A percentile compares a stretch with the other conserved stretches of the same genome.
These are phyloP conservation scores for Thielaviopsis punctulata DNA, from an alignment of 2,329 filamentous ascomycete species.

Conservation along the genomic window DNA sequence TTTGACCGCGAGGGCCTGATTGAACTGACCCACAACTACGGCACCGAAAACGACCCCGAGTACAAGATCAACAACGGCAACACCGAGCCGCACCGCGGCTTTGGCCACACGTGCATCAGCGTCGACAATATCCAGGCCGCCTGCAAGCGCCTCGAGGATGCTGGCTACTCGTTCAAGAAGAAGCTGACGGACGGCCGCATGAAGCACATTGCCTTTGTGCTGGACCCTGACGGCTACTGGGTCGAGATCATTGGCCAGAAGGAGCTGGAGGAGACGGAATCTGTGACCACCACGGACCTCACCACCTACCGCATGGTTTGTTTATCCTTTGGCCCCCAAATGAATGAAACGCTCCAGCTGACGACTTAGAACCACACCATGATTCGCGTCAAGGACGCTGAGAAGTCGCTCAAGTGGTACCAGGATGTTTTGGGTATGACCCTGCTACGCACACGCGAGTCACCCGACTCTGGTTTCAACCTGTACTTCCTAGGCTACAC, in stretches of 20 bases:
- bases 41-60: slow-evolving; percentile 67
- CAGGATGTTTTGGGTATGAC: slow-evolving; percentile 81
- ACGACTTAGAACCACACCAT: slow-evolving; percentile 62
- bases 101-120: slow-evolving; percentile 72
- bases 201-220: slow-evolving; percentile 73
- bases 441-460: slow-evolving; percentile 56
- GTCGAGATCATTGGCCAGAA: slow-evolving; percentile 68
- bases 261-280: slow-evolving; percentile 52
- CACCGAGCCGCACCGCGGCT: slow-evolving; percentile 66
- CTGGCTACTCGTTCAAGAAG: slow-evolving; percentile 90
- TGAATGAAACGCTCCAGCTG: background rate
- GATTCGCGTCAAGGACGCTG: slow-evolving; percentile 75
- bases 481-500: slow-evolving; percentile 85
- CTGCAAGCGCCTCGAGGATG: slow-evolving; percentile 76
- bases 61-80: slow-evolving; percentile 83
- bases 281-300: slow-evolving; percentile 53
- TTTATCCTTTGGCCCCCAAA: background rate
- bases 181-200: slow-evolving; percentile 77
- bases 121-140: slow-evolving; percentile 78
- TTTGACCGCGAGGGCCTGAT: slow-evolving; percentile 82
- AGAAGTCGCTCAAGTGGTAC: slow-evolving; percentile 63
- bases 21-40: slow-evolving; percentile 72
- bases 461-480: slow-evolving; percentile 57
- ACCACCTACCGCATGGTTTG: slow-evolving; percentile 53
- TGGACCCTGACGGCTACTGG: slow-evolving; percentile 81